Percentiles rank a stretch among this genome's conserved stretches.
Conservation (phyloP, 176 grass and related monocot genomes). For the Thinopyrum elongatum region DNA sequence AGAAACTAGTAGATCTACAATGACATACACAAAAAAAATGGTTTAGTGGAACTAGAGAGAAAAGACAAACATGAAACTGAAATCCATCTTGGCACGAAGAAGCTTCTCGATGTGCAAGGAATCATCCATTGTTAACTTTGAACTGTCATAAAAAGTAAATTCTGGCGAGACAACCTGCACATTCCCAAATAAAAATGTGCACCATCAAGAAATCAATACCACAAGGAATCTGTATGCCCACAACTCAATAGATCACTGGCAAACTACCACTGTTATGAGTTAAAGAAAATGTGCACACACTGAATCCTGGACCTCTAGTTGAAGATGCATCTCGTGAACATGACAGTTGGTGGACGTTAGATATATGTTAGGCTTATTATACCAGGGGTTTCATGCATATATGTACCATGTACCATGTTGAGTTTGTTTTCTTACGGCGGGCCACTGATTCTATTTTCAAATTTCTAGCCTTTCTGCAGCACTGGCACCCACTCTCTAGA, state of each 20-base stretch:
- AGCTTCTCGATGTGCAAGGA: conserved; percentile 94
- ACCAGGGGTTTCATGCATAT: background rate
- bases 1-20: conserved; percentile 9
- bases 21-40: background rate
- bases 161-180: conserved; percentile 88
- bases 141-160: conserved; percentile 92
- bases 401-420: background rate
- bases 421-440: too few species aligned
- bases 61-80: conserved; percentile 90
- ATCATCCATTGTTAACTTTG: conserved; percentile 84
- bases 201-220: background rate
- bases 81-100: conserved; percentile 90
- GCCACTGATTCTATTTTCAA: too few species aligned
- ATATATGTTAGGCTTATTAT: background rate
- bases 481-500: too few species aligned
- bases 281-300: background rate
- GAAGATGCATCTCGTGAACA: background rate
- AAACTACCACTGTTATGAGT: background rate
- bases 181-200: conserved; percentile 10
- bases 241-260: background rate
- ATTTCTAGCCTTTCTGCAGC: too few species aligned
- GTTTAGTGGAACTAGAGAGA: conserved; percentile 22
- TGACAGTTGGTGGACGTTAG: background rate
- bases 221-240: background rate
- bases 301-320: background rate